Evolutionary conservation across 1,284 basidiomycete genomes (phyloP), one percentile per base, ranked within the genome.

Genomic region (Puccinia horiana): DNA sequence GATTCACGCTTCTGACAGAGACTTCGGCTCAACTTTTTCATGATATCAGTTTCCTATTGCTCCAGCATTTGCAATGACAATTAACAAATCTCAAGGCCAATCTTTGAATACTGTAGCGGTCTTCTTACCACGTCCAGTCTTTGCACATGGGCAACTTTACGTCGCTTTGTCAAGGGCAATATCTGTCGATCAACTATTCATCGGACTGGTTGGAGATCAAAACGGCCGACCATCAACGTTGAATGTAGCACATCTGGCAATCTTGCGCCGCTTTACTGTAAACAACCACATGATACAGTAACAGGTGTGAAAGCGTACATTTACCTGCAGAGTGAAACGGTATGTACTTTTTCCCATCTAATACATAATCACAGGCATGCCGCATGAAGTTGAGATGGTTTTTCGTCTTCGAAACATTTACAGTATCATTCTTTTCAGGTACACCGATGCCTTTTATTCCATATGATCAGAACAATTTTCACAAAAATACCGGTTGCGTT

Each of bases 31-130:
- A 1, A 49, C 72, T 0, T 74, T 74, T 52, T 52, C 40, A 0
- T 2, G 72, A 6, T 35, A 23, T 9, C 72, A 74, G 20, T 74
- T 74, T 52, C 72, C 72, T 1, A 37, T 74, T 9, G 44, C 47
- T 4, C 12, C 47, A 23, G 72, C 72, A 0, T 72, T 72, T 47
- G 40, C 40, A 16, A 40, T 72, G 42, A 72, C 69, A 6, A 72
- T 72, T 1, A 47, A 74, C 47, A 74, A 74, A 32, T 6, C 47
- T 4, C 47, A 74, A 37, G 72, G 72, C 12, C 72, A 74, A 37
- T 44, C 47, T 2, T 47, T 74, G 20, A 20, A 52, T 4, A 74
- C 9, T 3, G 72, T 74, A 2, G 72, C 40, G 3, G 6, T 74
- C 18, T 74, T 26, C 8, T 35, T 74, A 29, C 20, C 47, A 0